Conservation (phyloP, 495 filamentous ascomycete genomes). For the Podospora bellae-mahoneyi region DNA sequence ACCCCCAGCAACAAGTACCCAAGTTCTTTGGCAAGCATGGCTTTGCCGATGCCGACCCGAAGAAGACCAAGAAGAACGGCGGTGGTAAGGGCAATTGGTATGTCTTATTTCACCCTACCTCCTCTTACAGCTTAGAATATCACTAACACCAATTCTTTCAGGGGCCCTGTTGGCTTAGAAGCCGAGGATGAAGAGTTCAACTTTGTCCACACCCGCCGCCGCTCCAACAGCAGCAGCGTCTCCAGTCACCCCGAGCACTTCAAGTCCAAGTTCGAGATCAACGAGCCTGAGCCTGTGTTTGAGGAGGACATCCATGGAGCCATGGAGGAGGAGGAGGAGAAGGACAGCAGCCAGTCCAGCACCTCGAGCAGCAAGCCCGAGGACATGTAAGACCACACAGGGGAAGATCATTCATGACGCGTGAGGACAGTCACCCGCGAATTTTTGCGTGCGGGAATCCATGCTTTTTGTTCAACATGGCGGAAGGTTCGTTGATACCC, state of each 20-base stretch:
- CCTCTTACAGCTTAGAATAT: background rate
- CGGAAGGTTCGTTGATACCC: slow-evolving; percentile 24
- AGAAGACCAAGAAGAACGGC: slow-evolving; percentile 95
- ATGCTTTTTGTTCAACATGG: slow-evolving; percentile 22
- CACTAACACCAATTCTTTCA: slow-evolving; percentile 33
- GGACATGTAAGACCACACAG: slow-evolving; percentile 31
- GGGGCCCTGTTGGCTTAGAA: slow-evolving; percentile 83
- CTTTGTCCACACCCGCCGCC: slow-evolving; percentile 81
- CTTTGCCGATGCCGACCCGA: slow-evolving; percentile 74
- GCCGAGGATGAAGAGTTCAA: slow-evolving; percentile 75
- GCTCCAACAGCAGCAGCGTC: slow-evolving; percentile 80
- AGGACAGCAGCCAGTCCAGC: slow-evolving; percentile 54
- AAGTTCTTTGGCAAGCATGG: slow-evolving; percentile 91
- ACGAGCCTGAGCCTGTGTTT: slow-evolving; percentile 81
- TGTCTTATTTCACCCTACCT: slow-evolving; percentile 29
- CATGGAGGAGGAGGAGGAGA: slow-evolving; percentile 46
- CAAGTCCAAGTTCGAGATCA: slow-evolving; percentile 85
- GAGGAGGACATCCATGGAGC: slow-evolving; percentile 73
- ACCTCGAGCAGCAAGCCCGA: slow-evolving; percentile 46
- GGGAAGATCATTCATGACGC: slow-evolving; percentile 9
- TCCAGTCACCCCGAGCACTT: slow-evolving; percentile 60
- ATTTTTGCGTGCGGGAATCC: slow-evolving; percentile 26
- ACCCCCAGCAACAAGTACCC: slow-evolving; percentile 68
- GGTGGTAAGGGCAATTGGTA: slow-evolving; percentile 94
- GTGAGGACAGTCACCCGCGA: slow-evolving; percentile 25